Percentiles rank a stretch among this genome's conserved stretches.
Evolutionary conservation across 2,329 filamentous ascomycete species (phyloP).

Genomic region (Botrytis deweyae): DNA sequence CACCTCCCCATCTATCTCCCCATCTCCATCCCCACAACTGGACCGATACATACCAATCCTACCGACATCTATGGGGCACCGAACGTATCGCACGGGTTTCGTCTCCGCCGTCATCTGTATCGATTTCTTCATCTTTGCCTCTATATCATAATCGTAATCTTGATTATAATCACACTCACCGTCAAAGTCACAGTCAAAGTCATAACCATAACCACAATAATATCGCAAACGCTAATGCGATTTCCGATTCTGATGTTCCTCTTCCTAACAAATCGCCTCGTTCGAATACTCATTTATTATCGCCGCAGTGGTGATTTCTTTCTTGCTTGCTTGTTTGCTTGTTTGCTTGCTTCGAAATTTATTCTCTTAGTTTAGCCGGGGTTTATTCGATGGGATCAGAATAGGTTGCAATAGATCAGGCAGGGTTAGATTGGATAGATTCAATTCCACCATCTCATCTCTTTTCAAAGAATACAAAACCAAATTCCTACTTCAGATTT

Average conservation of each 20-base stretch:
- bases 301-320: neutral
- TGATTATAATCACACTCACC: neutral
- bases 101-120: rapidly evolving
- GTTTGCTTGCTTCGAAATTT: neutral
- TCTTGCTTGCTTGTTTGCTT: neutral
- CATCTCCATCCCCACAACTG: neutral
- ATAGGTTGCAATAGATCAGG: too few relatives aligned
- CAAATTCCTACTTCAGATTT: neutral
- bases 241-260: neutral
- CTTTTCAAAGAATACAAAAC: neutral
- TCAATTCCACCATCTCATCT: neutral
- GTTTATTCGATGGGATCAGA: too few relatives aligned
- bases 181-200: neutral
- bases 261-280: neutral
- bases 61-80: neutral
- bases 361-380: neutral
- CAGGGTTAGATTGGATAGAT: neutral
- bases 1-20: neutral
- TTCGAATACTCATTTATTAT: neutral
- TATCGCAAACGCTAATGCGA: neutral
- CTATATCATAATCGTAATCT: neutral
- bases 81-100: neutral
- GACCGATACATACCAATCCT: neutral
- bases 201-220: neutral
- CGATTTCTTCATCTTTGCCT: neutral